Base-by-base conservation (phyloP, 2,329 filamentous ascomycete genomes). In the Sclerotinia sclerotiorum region DNA sequence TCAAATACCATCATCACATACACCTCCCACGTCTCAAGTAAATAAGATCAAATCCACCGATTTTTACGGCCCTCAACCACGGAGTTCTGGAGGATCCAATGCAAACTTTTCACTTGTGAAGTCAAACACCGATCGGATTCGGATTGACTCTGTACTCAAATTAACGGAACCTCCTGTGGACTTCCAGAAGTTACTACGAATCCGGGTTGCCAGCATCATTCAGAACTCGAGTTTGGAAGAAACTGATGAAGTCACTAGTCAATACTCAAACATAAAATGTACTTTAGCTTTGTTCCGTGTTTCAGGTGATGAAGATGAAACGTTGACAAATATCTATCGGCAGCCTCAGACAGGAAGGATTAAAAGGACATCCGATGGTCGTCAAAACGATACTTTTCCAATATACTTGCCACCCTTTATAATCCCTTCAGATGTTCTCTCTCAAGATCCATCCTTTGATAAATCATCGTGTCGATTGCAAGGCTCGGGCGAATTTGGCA, bases 171-270 rank as follows among this genome's bases (percentile, higher is more conserved):
- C 7, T 0, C 69, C 71, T 8, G 51, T 69, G 4, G 52, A 72
- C 35, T 75, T 76, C 29, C 54, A 69, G 7, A 69, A 69, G 48
- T 65, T 71, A 17, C 65, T 77, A 56, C 71, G 70, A 10, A 69
- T 76, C n/a, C 70, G 73, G 29, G 49, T 75, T 44, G 19, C 63
- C 17, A 68, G 67, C 17, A 73, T 76, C 39, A 42, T 51, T 17
- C 57, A 32, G 27, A 69, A 69, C 19, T 61, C 68, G 21, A 49
- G 32, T 44, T 27, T 29, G 19, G 57, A 48, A 48, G 42, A 61
- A 48, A 54, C 69, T 27, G 51, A 52, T 48, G 39, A 49, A 29
- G 57, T 52, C 19, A 51, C 19, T 21, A 56, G 62, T 13, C 32
- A 68, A 42, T 68, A 72, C 5, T 70, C 73, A 17, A 68, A 65